Percentiles rank a stretch among this genome's conserved stretches.
phyloP scores from a whole-genome alignment of 306 rosid genomes.

The Casuarina glauca region DNA sequence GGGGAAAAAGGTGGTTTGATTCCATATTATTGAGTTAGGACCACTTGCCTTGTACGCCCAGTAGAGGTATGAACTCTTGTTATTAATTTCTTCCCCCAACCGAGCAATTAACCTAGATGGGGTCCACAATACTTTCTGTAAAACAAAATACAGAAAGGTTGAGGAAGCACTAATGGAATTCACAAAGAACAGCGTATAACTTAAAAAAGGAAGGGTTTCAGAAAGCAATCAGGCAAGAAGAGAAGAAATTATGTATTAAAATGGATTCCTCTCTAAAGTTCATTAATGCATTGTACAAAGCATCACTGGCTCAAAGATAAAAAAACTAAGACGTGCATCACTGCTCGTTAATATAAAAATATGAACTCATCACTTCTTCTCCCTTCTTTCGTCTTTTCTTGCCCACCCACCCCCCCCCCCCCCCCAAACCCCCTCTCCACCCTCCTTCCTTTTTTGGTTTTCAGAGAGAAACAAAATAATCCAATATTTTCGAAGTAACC shows the following conservation, averaged over 20 bases:
- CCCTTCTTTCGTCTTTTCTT: too few relatives aligned
- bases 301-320: background rate
- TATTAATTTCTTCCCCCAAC: constrained; percentile 84
- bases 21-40: constrained; percentile 21
- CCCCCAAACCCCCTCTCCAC: too few relatives aligned
- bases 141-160: background rate
- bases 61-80: constrained; percentile 80
- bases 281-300: background rate
- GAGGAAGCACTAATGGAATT: background rate
- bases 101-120: constrained; percentile 85
- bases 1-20: constrained; percentile 5
- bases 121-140: constrained; percentile 75
- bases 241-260: constrained; percentile 2
- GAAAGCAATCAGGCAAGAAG: background rate
- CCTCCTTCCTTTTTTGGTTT: too few relatives aligned
- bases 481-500: background rate
- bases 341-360: background rate
- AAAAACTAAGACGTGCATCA: constrained; percentile 1
- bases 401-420: too few relatives aligned
- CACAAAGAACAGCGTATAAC: background rate
- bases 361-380: background rate
- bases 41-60: constrained; percentile 86
- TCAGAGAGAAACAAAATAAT: background rate
- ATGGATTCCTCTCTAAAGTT: background rate
- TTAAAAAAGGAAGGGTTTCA: background rate